These are phyloP conservation scores for Symbiodinium pilosum DNA, from an alignment of 73 alveolate species.

Conservation along the genomic window DNA sequence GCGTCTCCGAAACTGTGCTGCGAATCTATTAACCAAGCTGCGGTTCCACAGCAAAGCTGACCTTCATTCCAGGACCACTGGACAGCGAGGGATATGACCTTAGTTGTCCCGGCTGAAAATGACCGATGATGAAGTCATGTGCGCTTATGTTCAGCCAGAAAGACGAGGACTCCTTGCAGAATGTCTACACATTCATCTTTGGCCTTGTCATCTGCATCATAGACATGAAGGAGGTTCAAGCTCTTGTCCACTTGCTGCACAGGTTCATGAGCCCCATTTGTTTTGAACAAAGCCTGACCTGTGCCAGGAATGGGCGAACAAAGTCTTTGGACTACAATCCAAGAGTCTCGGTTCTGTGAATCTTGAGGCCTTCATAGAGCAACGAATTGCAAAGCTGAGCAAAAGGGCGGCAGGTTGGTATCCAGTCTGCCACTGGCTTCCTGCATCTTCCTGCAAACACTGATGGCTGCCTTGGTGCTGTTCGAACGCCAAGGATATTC, in stretches of 20 bases:
- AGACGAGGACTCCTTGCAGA: neutral
- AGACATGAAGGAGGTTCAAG: constrained; percentile 4
- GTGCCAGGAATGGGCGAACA: neutral
- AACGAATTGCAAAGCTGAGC: too few species aligned
- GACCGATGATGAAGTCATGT: neutral
- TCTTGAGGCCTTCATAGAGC: too few species aligned
- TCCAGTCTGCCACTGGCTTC: too few species aligned
- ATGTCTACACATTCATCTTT: neutral
- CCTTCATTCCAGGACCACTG: neutral
- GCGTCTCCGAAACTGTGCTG: too few species aligned
- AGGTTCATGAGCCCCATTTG: too few species aligned
- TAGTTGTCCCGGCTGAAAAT: neutral
- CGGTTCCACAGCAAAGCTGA: too few species aligned
- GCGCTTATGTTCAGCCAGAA: neutral
- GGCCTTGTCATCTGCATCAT: neutral
- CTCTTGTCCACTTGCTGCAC: too few species aligned
- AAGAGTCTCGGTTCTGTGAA: neutral
- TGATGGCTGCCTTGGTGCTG: too few species aligned
- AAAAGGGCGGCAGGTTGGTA: too few species aligned
- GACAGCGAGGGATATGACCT: neutral
- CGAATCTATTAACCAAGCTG: too few species aligned
- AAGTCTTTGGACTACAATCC: neutral
- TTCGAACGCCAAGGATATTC: neutral
- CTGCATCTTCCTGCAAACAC: too few species aligned
- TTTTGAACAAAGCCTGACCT: too few species aligned